Percentiles rank a stretch among this genome's conserved stretches.
These are phyloP conservation scores for Tylopilus felleus DNA, from an alignment of 768 basidiomycete genomes.

Conservation along the genomic window DNA sequence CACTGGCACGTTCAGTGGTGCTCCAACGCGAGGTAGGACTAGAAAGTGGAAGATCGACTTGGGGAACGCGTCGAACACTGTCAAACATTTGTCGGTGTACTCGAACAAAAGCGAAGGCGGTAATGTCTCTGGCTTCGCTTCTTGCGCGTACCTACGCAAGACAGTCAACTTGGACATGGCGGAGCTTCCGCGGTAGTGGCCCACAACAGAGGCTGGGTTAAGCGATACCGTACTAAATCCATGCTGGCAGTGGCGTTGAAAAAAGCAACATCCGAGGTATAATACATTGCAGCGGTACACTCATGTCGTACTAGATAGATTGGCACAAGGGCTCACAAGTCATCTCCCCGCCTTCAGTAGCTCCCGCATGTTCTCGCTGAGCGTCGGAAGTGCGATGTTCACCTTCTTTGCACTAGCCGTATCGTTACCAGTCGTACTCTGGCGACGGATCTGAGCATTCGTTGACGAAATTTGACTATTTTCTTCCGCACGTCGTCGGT, in stretches of 20 bases:
- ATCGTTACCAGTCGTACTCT: slow-evolving; percentile 12
- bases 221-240: slow-evolving; percentile 2
- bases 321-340: not conserved
- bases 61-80: slow-evolving; percentile 72
- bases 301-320: slow-evolving; percentile 1
- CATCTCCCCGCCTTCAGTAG: slow-evolving; percentile 49
- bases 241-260: not conserved
- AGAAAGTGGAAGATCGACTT: slow-evolving; percentile 89
- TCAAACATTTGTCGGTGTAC: slow-evolving; percentile 51
- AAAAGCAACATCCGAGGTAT: slow-evolving; percentile 11
- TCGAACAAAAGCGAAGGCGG: slow-evolving; percentile 61
- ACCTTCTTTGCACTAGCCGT: slow-evolving; percentile 16
- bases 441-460: slow-evolving; percentile 34
- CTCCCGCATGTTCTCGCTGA: slow-evolving; percentile 63
- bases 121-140: slow-evolving; percentile 45
- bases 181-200: not conserved
- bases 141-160: slow-evolving; percentile 58
- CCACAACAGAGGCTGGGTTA: not conserved
- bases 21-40: slow-evolving; percentile 60
- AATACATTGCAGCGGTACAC: slow-evolving; percentile 11
- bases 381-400: slow-evolving; percentile 41
- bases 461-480: slow-evolving; percentile 15
- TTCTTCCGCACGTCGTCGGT: slow-evolving; percentile 70
- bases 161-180: slow-evolving; percentile 46
- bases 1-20: slow-evolving; percentile 24